phyloP scores from a whole-genome alignment of 768 basidiomycete species.

The Mycena vitilis region DNA sequence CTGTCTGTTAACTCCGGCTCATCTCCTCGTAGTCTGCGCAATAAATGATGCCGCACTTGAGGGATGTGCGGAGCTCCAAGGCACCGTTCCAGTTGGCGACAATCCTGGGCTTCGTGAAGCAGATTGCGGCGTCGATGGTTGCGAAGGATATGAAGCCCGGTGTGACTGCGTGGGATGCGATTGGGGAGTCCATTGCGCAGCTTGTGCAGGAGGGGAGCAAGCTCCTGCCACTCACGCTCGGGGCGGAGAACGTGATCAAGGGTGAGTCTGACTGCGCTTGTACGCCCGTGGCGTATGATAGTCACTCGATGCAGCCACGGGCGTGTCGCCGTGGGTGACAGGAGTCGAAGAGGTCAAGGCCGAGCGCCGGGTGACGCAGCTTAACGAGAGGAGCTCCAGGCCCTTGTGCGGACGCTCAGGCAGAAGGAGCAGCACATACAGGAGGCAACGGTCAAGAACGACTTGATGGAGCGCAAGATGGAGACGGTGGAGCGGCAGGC shows the following conservation, averaged over 20 bases:
- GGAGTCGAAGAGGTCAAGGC: constrained; percentile 89
- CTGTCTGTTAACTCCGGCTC: background rate
- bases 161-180: constrained; percentile 80
- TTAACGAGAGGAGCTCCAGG: constrained; percentile 93
- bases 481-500: constrained; percentile 92
- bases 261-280: constrained; percentile 59
- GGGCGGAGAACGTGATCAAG: constrained; percentile 82
- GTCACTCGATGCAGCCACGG: constrained; percentile 62
- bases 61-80: constrained; percentile 83
- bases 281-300: background rate
- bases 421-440: constrained; percentile 92
- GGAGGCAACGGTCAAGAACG: constrained; percentile 91
- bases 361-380: constrained; percentile 85
- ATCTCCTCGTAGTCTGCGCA: constrained; percentile 77
- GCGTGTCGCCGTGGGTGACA: constrained; percentile 86
- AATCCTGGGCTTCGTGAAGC: constrained; percentile 76
- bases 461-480: constrained; percentile 93
- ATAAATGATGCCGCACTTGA: constrained; percentile 87
- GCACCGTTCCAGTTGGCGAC: constrained; percentile 79
- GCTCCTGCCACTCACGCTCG: constrained; percentile 77
- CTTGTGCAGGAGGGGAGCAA: constrained; percentile 80
- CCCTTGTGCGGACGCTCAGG: constrained; percentile 85
- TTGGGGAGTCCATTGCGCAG: constrained; percentile 74
- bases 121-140: constrained; percentile 78
- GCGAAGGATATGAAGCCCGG: constrained; percentile 76